Evolutionary conservation across 1,284 basidiomycete species (phyloP).

Genomic region (Tilletiopsis washingtonensis): DNA sequence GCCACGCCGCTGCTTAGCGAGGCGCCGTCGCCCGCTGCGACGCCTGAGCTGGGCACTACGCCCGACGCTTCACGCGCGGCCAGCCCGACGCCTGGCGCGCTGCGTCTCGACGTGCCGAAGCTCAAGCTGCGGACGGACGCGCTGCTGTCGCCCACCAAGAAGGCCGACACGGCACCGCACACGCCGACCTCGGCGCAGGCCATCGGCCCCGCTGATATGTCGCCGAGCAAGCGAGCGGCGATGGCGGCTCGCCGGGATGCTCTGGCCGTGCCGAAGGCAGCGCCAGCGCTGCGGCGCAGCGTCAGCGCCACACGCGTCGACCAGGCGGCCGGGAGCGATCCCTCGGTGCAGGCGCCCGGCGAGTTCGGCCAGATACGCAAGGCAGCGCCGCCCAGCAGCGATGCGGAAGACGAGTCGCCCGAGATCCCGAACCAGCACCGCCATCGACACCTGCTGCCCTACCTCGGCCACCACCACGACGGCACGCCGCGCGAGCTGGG

Average conservation of each 20-base stretch:
- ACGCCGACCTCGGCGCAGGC: not conserved
- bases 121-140: not conserved
- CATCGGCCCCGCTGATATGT: not conserved
- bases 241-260: not conserved
- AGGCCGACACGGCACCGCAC: too few species aligned
- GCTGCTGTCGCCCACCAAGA: not conserved
- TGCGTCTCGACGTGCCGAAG: not conserved
- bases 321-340: not conserved
- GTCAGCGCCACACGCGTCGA: not conserved
- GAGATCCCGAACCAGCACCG: not conserved
- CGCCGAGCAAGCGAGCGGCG: not conserved
- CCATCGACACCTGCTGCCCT: not conserved
- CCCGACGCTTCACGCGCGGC: not conserved
- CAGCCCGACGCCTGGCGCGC: not conserved
- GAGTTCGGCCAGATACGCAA: not conserved
- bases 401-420: not conserved
- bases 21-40: not conserved
- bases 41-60: not conserved
- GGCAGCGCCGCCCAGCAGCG: not conserved
- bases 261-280: not conserved
- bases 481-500: slow-evolving; percentile 25
- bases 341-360: not conserved
- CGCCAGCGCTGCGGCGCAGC: not conserved
- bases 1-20: not conserved
- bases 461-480: slow-evolving; percentile 10